Conservation (phyloP, 2,329 filamentous ascomycete genomes). For the Trichoderma sp. region DNA sequence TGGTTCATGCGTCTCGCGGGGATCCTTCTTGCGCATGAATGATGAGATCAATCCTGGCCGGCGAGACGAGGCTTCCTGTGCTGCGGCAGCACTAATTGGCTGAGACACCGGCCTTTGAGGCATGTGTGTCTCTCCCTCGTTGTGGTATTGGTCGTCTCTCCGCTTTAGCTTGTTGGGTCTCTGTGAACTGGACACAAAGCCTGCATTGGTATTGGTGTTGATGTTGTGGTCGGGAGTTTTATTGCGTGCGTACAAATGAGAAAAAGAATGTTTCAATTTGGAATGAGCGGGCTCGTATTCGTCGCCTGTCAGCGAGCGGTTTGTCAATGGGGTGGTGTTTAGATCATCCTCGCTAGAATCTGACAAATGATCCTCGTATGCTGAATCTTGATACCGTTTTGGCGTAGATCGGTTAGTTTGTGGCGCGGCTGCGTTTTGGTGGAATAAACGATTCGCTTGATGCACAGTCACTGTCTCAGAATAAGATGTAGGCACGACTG, state of each 20-base stretch:
- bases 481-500: constrained; percentile 43
- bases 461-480: constrained; percentile 17
- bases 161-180: not conserved
- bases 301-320: constrained; percentile 27
- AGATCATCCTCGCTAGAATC: constrained; percentile 66
- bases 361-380: constrained; percentile 65
- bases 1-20: constrained; percentile 56
- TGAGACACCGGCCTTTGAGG: constrained; percentile 37
- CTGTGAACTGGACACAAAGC: not conserved
- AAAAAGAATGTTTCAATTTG: constrained; percentile 27
- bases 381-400: constrained; percentile 44
- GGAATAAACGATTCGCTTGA: constrained; percentile 51
- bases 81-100: not conserved
- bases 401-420: constrained; percentile 40
- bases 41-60: constrained; percentile 59
- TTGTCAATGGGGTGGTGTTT: constrained; percentile 23
- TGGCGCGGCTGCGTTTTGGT: constrained; percentile 43
- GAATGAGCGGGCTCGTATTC: constrained; percentile 29
- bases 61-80: constrained; percentile 39
- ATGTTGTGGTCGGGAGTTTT: constrained; percentile 43
- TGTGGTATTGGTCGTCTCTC: constrained; percentile 44
- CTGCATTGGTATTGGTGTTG: not conserved
- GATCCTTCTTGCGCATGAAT: constrained; percentile 65
- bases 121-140: constrained; percentile 44
- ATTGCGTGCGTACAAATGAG: constrained; percentile 29